These are phyloP conservation scores for Nicotiana paniculata DNA, from an alignment of 257 asterid genomes.

Conservation along the genomic window DNA sequence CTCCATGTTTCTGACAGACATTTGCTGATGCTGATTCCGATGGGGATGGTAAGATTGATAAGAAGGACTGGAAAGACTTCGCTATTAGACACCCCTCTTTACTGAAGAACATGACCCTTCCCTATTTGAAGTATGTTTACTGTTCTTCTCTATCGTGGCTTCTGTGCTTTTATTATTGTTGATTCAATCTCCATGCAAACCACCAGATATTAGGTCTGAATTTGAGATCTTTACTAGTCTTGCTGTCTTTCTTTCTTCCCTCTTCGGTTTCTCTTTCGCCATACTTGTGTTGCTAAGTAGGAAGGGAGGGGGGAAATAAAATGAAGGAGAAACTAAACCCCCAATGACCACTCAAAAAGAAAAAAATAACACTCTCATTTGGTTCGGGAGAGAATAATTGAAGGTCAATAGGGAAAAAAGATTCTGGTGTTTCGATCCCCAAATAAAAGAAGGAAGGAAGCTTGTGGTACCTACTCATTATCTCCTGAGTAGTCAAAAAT, in stretches of 20 bases:
- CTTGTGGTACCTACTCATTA: conserved; percentile 1
- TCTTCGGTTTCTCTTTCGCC: not conserved
- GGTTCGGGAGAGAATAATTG: not conserved
- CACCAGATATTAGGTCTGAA: not conserved
- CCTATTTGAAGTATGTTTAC: conserved; percentile 53
- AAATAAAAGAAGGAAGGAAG: not conserved
- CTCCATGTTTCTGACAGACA: conserved; percentile 36
- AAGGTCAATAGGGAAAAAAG: not conserved
- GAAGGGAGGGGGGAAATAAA: not conserved
- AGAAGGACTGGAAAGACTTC: conserved; percentile 74
- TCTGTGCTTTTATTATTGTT: not conserved
- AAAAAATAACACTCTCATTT: not conserved
- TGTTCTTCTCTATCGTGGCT: not conserved
- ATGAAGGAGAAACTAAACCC: not conserved
- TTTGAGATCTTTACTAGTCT: not conserved
- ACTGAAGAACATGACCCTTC: conserved; percentile 88
- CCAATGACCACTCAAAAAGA: not conserved
- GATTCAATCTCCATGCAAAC: not conserved
- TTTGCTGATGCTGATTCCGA: conserved; percentile 79
- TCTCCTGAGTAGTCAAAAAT: not conserved
- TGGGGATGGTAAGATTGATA: conserved; percentile 61
- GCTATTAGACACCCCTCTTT: conserved; percentile 59
- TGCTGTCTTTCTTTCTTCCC: not conserved
- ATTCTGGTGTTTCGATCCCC: not conserved
- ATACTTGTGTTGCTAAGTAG: not conserved